Percentiles rank a stretch among this genome's conserved stretches.
These are phyloP conservation scores for Acanthamoeba triangularis DNA, from an alignment of 208 protist genomes.

Conservation along the genomic window DNA sequence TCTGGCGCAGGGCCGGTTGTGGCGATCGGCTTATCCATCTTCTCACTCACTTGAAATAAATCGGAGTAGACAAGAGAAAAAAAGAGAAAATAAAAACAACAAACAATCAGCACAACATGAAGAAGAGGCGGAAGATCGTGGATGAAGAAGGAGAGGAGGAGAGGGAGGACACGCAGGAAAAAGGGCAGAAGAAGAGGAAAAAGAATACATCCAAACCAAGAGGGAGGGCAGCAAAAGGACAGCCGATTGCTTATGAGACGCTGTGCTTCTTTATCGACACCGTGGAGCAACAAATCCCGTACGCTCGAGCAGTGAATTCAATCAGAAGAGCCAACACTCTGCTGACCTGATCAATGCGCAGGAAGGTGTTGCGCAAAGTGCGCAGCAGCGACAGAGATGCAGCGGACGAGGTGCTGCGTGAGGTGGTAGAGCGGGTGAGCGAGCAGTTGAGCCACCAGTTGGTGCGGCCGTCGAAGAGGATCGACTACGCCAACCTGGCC, in stretches of 20 bases:
- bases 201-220: neutral
- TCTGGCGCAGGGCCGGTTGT: neutral
- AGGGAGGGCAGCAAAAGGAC: neutral
- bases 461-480: neutral
- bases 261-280: neutral
- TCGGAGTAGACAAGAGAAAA: neutral
- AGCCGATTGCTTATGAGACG: neutral
- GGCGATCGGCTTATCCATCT: constrained; percentile 21
- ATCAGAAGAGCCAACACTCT: neutral
- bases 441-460: neutral
- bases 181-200: neutral
- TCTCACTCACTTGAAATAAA: neutral
- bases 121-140: too few relatives aligned
- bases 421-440: neutral
- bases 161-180: too few relatives aligned
- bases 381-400: neutral
- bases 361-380: neutral
- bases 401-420: neutral
- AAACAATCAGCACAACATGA: too few relatives aligned
- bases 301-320: neutral
- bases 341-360: neutral
- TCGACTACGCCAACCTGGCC: neutral
- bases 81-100: neutral
- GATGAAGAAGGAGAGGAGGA: too few relatives aligned
- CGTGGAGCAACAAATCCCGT: neutral